Evolutionary conservation across 2,329 filamentous ascomycete species (phyloP).

Genomic region (Coleophoma eucalyptorum): DNA sequence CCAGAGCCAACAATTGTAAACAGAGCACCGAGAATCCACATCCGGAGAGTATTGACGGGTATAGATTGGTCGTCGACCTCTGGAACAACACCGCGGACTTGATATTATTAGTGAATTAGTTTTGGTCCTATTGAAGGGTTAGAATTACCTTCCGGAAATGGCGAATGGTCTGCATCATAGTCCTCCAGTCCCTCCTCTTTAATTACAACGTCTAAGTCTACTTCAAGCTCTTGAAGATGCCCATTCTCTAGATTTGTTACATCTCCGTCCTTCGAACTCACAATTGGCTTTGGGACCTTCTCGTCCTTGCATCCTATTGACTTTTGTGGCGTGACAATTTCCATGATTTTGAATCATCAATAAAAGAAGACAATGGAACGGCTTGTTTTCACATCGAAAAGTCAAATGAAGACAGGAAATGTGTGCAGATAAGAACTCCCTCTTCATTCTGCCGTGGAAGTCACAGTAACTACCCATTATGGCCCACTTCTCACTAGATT

Average conservation of each 20-base stretch:
- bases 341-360: not conserved
- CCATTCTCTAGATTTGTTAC: not conserved
- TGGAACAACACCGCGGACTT: constrained; percentile 50
- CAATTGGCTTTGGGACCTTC: constrained; percentile 28
- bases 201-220: not conserved
- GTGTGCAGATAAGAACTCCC: too few relatives aligned
- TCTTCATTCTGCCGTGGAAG: too few relatives aligned
- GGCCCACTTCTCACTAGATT: too few relatives aligned
- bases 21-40: constrained; percentile 55
- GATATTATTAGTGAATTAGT: constrained; percentile 16
- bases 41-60: constrained; percentile 61
- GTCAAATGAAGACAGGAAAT: too few relatives aligned
- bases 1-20: constrained; percentile 14
- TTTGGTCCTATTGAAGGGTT: too few relatives aligned
- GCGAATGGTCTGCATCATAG: constrained; percentile 1
- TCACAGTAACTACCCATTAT: too few relatives aligned
- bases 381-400: too few relatives aligned
- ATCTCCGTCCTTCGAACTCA: not conserved
- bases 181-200: not conserved
- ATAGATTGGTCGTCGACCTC: constrained; percentile 57
- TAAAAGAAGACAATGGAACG: not conserved
- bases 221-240: not conserved
- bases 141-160: not conserved
- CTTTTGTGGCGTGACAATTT: not conserved
- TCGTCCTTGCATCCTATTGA: not conserved